Percentiles rank a stretch among this genome's conserved stretches.
phyloP scores from a whole-genome alignment of 768 basidiomycete genomes.

The Panus rudis region DNA sequence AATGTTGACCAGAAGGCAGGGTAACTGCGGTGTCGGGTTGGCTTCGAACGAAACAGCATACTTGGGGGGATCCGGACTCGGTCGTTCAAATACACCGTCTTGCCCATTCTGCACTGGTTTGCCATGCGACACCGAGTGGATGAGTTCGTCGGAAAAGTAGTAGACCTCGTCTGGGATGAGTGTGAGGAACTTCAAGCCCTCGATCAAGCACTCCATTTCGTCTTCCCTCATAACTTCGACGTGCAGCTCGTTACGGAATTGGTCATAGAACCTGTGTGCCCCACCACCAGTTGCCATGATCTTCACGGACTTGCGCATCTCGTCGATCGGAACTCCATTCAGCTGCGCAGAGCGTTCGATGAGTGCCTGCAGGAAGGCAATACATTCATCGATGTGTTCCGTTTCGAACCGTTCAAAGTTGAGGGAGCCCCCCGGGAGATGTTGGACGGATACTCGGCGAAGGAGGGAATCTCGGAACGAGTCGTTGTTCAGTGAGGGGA shows the following conservation, averaged over 20 bases:
- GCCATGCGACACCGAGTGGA: constrained; percentile 52
- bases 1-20: constrained; percentile 96
- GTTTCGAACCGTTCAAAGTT: constrained; percentile 99
- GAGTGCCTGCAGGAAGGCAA: constrained; percentile 80
- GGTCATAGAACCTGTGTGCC: constrained; percentile 88
- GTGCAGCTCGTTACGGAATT: constrained; percentile 63
- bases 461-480: constrained; percentile 59
- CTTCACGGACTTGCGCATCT: constrained; percentile 90
- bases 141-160: constrained; percentile 97
- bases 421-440: constrained; percentile 93
- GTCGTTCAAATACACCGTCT: constrained; percentile 55
- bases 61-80: constrained; percentile 84
- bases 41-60: constrained; percentile 86
- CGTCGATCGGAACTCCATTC: constrained; percentile 81
- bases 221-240: constrained; percentile 90
- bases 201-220: constrained; percentile 98
- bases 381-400: constrained; percentile 73
- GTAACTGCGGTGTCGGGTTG: constrained; percentile 80
- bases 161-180: constrained; percentile 97
- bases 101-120: constrained; percentile 16
- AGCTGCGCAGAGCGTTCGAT: constrained; percentile 80
- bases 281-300: constrained; percentile 98
- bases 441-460: constrained; percentile 61
- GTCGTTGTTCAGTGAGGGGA: constrained; percentile 30
- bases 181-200: constrained; percentile 92